These are phyloP conservation scores for Leishmania major DNA, from an alignment of 208 protist species.

Conservation along the genomic window DNA sequence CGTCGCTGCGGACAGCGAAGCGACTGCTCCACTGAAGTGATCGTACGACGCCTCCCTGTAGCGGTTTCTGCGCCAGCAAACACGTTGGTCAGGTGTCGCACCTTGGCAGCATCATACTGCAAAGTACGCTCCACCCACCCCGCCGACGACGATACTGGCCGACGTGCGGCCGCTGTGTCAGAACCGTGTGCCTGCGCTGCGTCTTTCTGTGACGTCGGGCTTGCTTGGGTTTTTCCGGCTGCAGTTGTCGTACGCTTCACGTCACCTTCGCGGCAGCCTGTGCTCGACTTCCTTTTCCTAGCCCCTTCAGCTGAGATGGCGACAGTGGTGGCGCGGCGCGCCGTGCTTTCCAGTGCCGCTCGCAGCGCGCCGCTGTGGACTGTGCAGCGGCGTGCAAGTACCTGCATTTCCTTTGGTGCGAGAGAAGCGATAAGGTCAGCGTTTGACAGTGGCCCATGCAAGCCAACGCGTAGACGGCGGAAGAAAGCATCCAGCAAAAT, in stretches of 20 bases:
- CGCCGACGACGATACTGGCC: not conserved
- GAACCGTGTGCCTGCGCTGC: not conserved
- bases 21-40: constrained; percentile 7
- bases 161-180: not conserved
- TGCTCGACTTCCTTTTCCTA: not conserved
- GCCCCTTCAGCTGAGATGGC: not conserved
- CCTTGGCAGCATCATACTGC: constrained; percentile 23
- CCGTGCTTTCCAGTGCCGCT: not conserved
- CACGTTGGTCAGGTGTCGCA: constrained; percentile 19
- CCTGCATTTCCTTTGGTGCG: not conserved
- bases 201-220: not conserved
- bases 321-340: not conserved
- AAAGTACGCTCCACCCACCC: constrained; percentile 19
- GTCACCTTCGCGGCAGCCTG: not conserved
- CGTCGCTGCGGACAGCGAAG: not conserved
- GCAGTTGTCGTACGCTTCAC: not conserved
- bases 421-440: not conserved
- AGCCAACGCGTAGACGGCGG: not conserved
- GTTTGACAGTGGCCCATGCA: not conserved
- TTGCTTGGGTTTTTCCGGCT: not conserved
- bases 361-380: not conserved
- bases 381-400: not conserved
- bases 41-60: not conserved
- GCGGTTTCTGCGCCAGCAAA: constrained; percentile 8
- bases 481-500: not conserved